Evolutionary conservation across 768 basidiomycete species (phyloP), one percentile per base, ranked within the genome.

Genomic region (Boletus rex-veris): DNA sequence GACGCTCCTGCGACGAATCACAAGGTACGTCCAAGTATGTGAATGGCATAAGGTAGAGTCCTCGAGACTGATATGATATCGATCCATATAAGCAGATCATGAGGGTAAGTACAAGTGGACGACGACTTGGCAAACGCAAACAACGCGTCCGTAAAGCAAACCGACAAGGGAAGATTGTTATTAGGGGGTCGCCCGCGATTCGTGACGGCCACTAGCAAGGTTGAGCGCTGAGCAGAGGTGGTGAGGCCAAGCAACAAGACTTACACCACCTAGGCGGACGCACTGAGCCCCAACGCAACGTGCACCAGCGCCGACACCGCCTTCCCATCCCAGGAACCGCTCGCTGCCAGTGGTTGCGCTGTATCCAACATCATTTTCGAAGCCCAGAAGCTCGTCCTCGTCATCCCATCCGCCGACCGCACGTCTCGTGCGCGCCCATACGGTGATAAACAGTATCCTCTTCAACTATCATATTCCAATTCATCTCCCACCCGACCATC

Each of bases 381-480:
- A 65, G 71, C 64, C 80, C 44, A 37, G 59, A 49, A 52, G 55
- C 48, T 55, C 72, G n/a, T 81, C 80, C 33, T 77, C 78, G 38
- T 76, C 75, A 28, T 73, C 73, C 74, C 78, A 82, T 49, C 74
- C 80, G 38, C 80, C 73, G 16, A 75, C 73, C 18, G 82, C 74
- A 45, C 81, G 80, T 62, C 79, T 80, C 31, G 86, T 86, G 41
- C 88, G 82, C 7, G 94, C 92, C 92, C 93, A 97, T 19, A 92
- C 85, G 2, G 92, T 88, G 54, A 97, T 81, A 74, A 96, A 98
- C 51, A 98, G 73, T 63, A 98, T 83, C 19, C 95, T 85, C 75
- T 95, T 97, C 73, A 85, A 75, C 75, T 92, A n/a, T n/a, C 19
- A 19, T 19, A 19, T 19, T 19, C 19, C 19, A 19, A 19, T 19